phyloP scores from a whole-genome alignment of 2,329 filamentous ascomycete species.

The Sporothrix globosa region DNA sequence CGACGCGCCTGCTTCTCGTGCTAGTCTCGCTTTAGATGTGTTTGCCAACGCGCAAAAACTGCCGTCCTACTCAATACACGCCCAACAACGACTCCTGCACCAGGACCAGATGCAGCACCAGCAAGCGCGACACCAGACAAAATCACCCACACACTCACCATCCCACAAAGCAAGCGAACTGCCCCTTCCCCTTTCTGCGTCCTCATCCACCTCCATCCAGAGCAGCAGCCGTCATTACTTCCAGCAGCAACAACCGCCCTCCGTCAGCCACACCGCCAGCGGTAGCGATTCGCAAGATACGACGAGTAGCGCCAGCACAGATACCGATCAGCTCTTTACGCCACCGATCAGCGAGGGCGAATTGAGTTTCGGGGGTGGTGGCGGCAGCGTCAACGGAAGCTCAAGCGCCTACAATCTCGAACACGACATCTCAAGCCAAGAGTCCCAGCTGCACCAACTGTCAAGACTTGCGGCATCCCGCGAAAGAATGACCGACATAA shows the following conservation, averaged over 20 bases:
- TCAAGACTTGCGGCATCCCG: slow-evolving; percentile 61
- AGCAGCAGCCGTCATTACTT: slow-evolving; percentile 34
- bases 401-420: slow-evolving; percentile 21
- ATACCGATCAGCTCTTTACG: slow-evolving; percentile 50
- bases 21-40: slow-evolving; percentile 32
- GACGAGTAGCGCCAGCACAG: slow-evolving; percentile 43
- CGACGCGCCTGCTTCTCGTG: slow-evolving; percentile 37
- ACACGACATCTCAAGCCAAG: slow-evolving; percentile 53
- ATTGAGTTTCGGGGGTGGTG: slow-evolving; percentile 46
- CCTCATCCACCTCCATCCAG: slow-evolving; percentile 29
- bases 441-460: slow-evolving; percentile 61
- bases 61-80: slow-evolving; percentile 27
- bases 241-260: slow-evolving; percentile 15
- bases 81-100: slow-evolving; percentile 26
- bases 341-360: slow-evolving; percentile 50
- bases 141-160: slow-evolving; percentile 29
- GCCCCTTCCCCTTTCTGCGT: slow-evolving; percentile 15
- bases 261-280: slow-evolving; percentile 26
- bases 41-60: slow-evolving; percentile 31
- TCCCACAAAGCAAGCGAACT: slow-evolving; percentile 25
- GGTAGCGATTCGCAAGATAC: slow-evolving; percentile 45
- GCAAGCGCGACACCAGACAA: slow-evolving; percentile 30
- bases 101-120: slow-evolving; percentile 31
- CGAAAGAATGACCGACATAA: slow-evolving; percentile 51
- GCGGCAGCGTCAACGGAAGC: slow-evolving; percentile 35